These are phyloP conservation scores for Candida dajiaensis DNA, from an alignment of 805 yeast species.

Conservation along the genomic window DNA sequence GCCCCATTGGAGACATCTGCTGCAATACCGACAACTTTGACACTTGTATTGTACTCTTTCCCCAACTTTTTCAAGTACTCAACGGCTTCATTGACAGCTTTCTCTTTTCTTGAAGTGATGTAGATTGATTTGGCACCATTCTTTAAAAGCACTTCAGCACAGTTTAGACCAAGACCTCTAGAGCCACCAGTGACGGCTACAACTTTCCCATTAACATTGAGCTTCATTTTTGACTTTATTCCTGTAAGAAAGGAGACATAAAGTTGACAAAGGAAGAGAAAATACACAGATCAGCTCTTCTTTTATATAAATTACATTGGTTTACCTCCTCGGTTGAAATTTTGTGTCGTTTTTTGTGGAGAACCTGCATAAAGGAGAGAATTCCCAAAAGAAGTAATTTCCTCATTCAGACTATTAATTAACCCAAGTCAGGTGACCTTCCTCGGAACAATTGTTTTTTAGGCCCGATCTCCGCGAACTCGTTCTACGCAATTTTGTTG, in stretches of 20 bases:
- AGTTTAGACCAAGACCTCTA: constrained; percentile 64
- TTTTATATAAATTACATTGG: neutral
- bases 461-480: neutral
- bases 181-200: constrained; percentile 73
- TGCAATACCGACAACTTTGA: constrained; percentile 41
- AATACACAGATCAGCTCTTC: neutral
- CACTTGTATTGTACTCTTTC: constrained; percentile 22
- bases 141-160: constrained; percentile 56
- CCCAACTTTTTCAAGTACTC: constrained; percentile 26
- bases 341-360: neutral
- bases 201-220: constrained; percentile 49
- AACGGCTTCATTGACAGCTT: constrained; percentile 57
- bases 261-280: no score
- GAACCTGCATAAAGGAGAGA: neutral
- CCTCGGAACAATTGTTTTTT: neutral
- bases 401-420: neutral
- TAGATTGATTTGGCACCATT: constrained; percentile 60
- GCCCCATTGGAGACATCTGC: constrained; percentile 48
- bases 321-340: neutral
- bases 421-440: no score
- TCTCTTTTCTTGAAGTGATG: constrained; percentile 57
- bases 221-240: constrained; percentile 17
- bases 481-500: neutral
- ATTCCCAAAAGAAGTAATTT: neutral
- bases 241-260: neutral